phyloP scores from a whole-genome alignment of 1,284 basidiomycete species.

The Coniferiporia sulphurascens region DNA sequence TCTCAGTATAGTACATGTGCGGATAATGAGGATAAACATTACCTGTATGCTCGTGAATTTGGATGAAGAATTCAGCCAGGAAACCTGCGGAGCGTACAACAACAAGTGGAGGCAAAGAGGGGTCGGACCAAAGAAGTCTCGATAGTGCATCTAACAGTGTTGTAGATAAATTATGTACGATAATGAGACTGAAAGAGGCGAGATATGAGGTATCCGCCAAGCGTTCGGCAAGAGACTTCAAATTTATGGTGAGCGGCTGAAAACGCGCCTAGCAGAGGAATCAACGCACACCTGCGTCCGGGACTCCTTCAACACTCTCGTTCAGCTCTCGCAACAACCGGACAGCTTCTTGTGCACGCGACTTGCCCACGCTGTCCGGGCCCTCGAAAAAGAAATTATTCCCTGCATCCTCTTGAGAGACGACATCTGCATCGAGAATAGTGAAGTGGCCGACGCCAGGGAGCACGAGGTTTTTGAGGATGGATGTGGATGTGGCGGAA shows the following conservation, averaged over 20 bases:
- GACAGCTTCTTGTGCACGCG: slow-evolving; percentile 77
- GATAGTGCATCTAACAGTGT: slow-evolving; percentile 55
- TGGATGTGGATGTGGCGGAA: slow-evolving; percentile 77
- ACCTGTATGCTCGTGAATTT: slow-evolving; percentile 85
- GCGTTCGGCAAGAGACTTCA: slow-evolving; percentile 51
- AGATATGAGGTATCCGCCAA: slow-evolving; percentile 49
- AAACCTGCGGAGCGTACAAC: slow-evolving; percentile 82
- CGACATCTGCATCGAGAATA: slow-evolving; percentile 66
- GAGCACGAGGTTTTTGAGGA: slow-evolving; percentile 93
- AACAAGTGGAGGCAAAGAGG: slow-evolving; percentile 60
- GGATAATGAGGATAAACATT: slow-evolving; percentile 26
- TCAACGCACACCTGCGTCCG: slow-evolving; percentile 48
- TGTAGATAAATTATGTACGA: slow-evolving; percentile 75
- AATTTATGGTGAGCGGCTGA: background rate
- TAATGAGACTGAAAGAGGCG: slow-evolving; percentile 69
- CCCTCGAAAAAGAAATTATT: slow-evolving; percentile 95
- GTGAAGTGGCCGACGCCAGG: slow-evolving; percentile 93
- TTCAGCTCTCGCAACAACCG: slow-evolving; percentile 83
- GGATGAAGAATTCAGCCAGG: slow-evolving; percentile 82
- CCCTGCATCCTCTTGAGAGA: slow-evolving; percentile 76
- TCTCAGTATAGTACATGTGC: background rate
- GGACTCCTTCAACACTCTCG: slow-evolving; percentile 73
- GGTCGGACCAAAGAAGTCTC: slow-evolving; percentile 62
- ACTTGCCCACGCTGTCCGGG: slow-evolving; percentile 69
- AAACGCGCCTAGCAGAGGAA: background rate